These are phyloP conservation scores for Penicillium oxalicum DNA, from an alignment of 2,329 filamentous ascomycete genomes.

Conservation along the genomic window DNA sequence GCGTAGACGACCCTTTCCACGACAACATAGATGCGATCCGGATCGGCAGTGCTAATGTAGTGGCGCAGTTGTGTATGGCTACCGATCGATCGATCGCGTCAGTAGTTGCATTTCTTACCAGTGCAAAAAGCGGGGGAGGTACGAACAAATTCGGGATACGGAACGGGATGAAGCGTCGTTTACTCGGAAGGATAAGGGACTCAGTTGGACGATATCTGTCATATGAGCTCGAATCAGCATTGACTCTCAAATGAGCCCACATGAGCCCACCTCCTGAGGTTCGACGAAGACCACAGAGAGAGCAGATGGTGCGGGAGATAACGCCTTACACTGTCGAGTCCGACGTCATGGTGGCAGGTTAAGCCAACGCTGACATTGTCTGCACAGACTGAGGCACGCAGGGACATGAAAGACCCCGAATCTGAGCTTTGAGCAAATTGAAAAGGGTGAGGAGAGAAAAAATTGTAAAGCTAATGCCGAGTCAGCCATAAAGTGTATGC, in stretches of 20 bases:
- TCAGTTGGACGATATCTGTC: conserved; percentile 61
- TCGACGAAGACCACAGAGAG: conserved; percentile 12
- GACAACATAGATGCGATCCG: conserved; percentile 78
- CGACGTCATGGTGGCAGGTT: conserved; percentile 37
- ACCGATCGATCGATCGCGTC: conserved; percentile 16
- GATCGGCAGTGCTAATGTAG: conserved; percentile 73
- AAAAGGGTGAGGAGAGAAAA: conserved; percentile 1
- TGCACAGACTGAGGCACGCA: conserved; percentile 3
- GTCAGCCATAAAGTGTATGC: conserved; percentile 4
- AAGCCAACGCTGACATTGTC: conserved; percentile 32
- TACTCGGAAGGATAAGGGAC: conserved; percentile 54
- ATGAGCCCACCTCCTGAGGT: not conserved
- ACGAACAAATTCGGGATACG: conserved; percentile 60
- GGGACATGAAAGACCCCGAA: conserved; percentile 8
- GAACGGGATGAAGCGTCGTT: conserved; percentile 62
- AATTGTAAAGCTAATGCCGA: not conserved
- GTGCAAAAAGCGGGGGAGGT: conserved; percentile 12
- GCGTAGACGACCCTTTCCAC: conserved; percentile 67
- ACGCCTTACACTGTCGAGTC: conserved; percentile 31
- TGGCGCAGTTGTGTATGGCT: conserved; percentile 62
- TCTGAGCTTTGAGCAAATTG: not conserved
- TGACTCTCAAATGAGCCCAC: not conserved
- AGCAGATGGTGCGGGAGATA: conserved; percentile 17
- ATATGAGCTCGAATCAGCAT: conserved; percentile 3
- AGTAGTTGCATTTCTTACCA: conserved; percentile 4